phyloP scores from a whole-genome alignment of 1,139 yeast species.

The Nadsonia starkeyi-henricii region DNA sequence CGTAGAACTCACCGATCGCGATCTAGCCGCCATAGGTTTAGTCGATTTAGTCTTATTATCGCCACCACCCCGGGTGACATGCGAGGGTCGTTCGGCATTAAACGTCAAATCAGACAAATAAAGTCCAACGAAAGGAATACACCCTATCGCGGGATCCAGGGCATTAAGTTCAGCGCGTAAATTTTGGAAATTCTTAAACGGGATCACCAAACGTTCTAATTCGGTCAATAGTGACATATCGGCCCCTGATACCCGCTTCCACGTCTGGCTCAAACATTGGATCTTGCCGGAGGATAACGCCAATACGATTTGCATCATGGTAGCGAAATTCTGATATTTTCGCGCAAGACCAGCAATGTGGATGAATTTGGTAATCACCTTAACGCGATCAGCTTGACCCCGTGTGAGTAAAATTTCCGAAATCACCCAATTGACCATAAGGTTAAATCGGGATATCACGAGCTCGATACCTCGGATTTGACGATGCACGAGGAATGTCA shows the following conservation, averaged over 20 bases:
- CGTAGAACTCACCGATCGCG: neutral
- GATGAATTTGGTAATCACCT: constrained; percentile 63
- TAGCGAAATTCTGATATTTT: constrained; percentile 65
- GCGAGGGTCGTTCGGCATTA: constrained; percentile 48
- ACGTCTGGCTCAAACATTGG: constrained; percentile 47
- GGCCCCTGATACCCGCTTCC: constrained; percentile 47
- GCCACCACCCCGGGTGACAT: constrained; percentile 13
- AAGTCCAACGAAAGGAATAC: constrained; percentile 81
- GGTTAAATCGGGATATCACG: constrained; percentile 76
- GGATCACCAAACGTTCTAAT: constrained; percentile 38
- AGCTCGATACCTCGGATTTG: constrained; percentile 57
- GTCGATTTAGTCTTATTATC: constrained; percentile 8
- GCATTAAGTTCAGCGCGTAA: constrained; percentile 50
- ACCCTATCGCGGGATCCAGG: constrained; percentile 52
- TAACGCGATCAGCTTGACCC: constrained; percentile 42
- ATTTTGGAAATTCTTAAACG: constrained; percentile 51
- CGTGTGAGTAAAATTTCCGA: constrained; percentile 71
- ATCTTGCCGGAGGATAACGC: constrained; percentile 69
- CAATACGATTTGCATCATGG: constrained; percentile 73
- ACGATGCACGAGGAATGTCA: constrained; percentile 55
- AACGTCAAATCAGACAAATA: constrained; percentile 71
- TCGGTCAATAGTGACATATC: constrained; percentile 27
- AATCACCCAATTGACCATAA: constrained; percentile 80
- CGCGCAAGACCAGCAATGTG: constrained; percentile 69
- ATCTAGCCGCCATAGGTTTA: neutral